Percentiles rank a stretch among this genome's conserved stretches.
Evolutionary conservation across 495 filamentous ascomycete genomes (phyloP).

Genomic region (Penicillium atrosanguineum): DNA sequence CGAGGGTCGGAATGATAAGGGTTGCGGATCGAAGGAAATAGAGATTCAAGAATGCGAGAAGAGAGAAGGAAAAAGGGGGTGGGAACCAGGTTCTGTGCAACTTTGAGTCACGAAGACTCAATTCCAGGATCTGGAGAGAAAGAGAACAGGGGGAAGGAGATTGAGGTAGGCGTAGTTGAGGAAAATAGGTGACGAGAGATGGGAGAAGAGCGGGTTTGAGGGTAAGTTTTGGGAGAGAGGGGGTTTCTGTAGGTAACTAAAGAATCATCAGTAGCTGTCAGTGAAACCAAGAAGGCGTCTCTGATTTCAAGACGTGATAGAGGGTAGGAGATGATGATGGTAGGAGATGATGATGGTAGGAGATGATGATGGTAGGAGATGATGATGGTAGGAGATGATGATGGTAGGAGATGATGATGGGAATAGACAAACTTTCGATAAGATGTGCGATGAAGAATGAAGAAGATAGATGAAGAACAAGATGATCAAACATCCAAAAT

Average conservation of each 20-base stretch:
- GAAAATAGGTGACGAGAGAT: background rate
- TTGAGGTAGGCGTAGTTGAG: background rate
- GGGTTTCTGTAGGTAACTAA: background rate
- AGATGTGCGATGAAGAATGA: background rate
- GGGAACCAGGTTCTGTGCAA: background rate
- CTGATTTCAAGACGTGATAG: background rate
- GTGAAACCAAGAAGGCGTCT: background rate
- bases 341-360: too few relatives aligned
- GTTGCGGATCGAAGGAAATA: background rate
- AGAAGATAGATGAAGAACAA: background rate
- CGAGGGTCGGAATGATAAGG: too few relatives aligned
- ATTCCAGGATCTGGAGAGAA: background rate
- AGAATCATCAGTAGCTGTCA: background rate
- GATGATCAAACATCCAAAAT: background rate
- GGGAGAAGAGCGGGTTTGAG: too few relatives aligned
- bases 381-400: background rate
- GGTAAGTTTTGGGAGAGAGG: background rate
- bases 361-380: background rate
- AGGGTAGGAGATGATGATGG: background rate
- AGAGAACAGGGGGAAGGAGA: background rate
- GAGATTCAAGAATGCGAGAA: too few relatives aligned
- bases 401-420: background rate
- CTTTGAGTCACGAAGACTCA: background rate
- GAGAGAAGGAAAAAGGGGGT: background rate
- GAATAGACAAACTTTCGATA: background rate